These are phyloP conservation scores for Davidsoniella virescens DNA, from an alignment of 2,329 filamentous ascomycete species.

Conservation along the genomic window DNA sequence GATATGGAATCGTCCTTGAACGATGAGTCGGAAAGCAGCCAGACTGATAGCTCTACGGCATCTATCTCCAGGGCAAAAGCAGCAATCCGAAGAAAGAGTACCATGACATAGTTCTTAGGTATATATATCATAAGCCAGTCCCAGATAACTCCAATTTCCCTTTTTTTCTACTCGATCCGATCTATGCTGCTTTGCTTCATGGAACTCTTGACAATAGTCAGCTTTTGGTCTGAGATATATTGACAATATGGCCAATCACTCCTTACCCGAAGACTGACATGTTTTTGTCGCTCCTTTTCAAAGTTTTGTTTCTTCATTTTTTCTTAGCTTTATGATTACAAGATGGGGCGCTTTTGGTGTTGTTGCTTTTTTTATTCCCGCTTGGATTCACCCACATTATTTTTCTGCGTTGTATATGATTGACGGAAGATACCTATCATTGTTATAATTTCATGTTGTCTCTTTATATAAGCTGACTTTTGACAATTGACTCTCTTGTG, in stretches of 20 bases:
- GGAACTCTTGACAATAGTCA: neutral
- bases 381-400: neutral
- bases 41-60: slow-evolving; percentile 1
- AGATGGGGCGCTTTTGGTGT: slow-evolving; percentile 1
- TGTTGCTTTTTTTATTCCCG: neutral
- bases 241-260: neutral
- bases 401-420: slow-evolving; percentile 6
- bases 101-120: slow-evolving; percentile 9
- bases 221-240: neutral
- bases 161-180: neutral
- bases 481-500: neutral
- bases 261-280: neutral
- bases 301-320: slow-evolving; percentile 2
- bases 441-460: slow-evolving; percentile 6
- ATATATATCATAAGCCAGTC: neutral
- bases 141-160: neutral
- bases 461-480: neutral
- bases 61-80: slow-evolving; percentile 6
- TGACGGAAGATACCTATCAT: slow-evolving; percentile 9
- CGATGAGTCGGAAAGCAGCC: slow-evolving; percentile 15
- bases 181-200: neutral
- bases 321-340: slow-evolving; percentile 1
- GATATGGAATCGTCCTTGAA: slow-evolving; percentile 12
- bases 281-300: neutral
- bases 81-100: slow-evolving; percentile 11